These are phyloP conservation scores for Paramecium pentaurelia DNA, from an alignment of 73 alveolate genomes.

Conservation along the genomic window DNA sequence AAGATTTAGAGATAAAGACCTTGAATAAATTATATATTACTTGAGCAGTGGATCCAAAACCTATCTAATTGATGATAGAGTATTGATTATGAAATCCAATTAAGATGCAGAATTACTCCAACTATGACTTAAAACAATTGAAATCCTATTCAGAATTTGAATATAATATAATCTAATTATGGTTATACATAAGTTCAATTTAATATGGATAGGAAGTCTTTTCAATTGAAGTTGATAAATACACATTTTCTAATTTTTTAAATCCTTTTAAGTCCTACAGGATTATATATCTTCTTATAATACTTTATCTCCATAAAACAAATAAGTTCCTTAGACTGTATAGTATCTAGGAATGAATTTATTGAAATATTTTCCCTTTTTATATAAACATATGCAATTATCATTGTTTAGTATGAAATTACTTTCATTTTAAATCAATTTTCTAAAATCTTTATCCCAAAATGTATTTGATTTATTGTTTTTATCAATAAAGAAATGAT, in stretches of 20 bases:
- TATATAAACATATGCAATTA: background rate
- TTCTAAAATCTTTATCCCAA: slow-evolving; percentile 17
- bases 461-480: background rate
- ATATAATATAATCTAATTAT: background rate
- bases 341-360: background rate
- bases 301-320: slow-evolving; percentile 26
- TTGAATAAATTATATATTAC: background rate
- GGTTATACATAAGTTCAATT: background rate
- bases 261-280: background rate
- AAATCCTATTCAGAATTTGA: background rate
- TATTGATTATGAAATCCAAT: background rate
- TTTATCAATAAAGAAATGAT: background rate
- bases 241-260: slow-evolving; percentile 1
- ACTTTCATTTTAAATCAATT: background rate
- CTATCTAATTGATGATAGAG: background rate
- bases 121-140: too few relatives aligned
- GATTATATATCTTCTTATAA: background rate
- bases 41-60: slow-evolving; percentile 22
- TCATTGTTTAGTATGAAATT: background rate
- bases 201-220: background rate
- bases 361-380: background rate
- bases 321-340: background rate
- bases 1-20: slow-evolving; percentile 1
- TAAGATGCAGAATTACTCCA: background rate
- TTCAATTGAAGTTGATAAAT: background rate